Conservation (phyloP, 2,329 filamentous ascomycete species). For the Claviceps africana region DNA sequence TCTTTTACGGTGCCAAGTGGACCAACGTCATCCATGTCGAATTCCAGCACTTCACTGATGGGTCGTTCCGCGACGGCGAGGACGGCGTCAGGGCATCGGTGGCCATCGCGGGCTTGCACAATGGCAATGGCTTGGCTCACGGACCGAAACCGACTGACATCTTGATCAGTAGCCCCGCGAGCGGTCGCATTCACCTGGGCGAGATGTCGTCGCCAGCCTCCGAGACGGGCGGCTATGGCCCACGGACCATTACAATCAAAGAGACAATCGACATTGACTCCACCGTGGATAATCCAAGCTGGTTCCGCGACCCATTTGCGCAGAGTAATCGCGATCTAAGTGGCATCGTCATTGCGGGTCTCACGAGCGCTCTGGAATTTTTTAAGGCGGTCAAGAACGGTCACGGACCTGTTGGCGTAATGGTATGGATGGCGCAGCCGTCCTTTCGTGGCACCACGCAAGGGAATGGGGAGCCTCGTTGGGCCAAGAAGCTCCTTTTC, state of each 20-base stretch:
- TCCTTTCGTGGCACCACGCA: not conserved
- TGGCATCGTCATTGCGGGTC: constrained; percentile 37
- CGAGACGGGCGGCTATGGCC: constrained; percentile 5
- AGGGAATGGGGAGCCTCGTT: constrained; percentile 10
- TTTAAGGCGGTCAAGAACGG: constrained; percentile 16
- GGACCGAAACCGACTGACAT: constrained; percentile 28
- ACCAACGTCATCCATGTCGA: constrained; percentile 33
- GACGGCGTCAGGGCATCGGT: constrained; percentile 27
- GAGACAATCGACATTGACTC: constrained; percentile 30
- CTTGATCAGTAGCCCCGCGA: constrained; percentile 26
- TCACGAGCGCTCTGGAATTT: constrained; percentile 28
- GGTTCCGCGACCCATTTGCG: constrained; percentile 39
- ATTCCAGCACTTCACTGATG: constrained; percentile 14
- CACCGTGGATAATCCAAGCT: constrained; percentile 43
- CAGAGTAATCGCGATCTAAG: constrained; percentile 31
- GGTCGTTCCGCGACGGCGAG: constrained; percentile 11
- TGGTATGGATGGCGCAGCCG: constrained; percentile 29
- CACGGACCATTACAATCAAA: constrained; percentile 16
- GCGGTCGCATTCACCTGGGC: constrained; percentile 33
- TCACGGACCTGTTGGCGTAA: constrained; percentile 24
- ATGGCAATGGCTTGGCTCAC: constrained; percentile 43
- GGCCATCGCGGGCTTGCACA: constrained; percentile 31
- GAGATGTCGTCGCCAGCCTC: constrained; percentile 8
- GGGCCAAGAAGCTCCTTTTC: constrained; percentile 37
- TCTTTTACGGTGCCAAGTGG: constrained; percentile 29